Evolutionary conservation across 331 rosid species (phyloP), one percentile per base, ranked within the genome.

Genomic region (Malus hybrid): DNA sequence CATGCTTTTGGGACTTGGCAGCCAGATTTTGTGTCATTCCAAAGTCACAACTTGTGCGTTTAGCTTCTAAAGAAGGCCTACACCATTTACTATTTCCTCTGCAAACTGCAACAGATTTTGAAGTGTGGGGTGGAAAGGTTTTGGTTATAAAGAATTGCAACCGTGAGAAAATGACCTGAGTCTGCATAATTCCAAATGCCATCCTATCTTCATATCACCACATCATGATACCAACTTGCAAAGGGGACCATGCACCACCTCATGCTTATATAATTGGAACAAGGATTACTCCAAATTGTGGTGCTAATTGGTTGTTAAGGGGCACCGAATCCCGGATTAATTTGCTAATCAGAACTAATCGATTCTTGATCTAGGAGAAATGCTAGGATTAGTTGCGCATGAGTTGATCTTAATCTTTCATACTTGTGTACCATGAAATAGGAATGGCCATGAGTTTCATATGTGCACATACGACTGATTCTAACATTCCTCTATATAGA

Each of bases 101-200:
- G 13, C 46, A 73, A 62, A 32, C 76, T 55, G 80, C 73, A 62
- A 68, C 32, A 18, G 7, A 42, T 42, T 42, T 10, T 10, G 4
- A 10, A 9, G 46, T 42, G 46, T 42, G 46, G 13, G 46, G 46
- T 9, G 57, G 36, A 31, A 5, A 62, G 48, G 70, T 13, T 28
- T 73, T 52, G 59, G 48, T n/a, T 77, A 70, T 70, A 70, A 69
- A 59, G 34, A 14, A n/a, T 55, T 6, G 60, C 76, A 71, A 76
- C 74, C 44, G 79, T 72, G 50, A 12, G 88, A 87, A 67, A 81
- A 83, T 76, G 93, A 83, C 90, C 63, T 57, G 64, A 78, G 83
- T 56, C 33, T 52, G 48, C 62, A 68, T 76, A 69, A 67, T 73
- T 73, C 75, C 67, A 69, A 84, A 76, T 64, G 28, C 78, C 84